Percentiles rank a stretch among this genome's conserved stretches.
Conservation (phyloP, 345 rosid species). For the Euphorbia lathyris region DNA sequence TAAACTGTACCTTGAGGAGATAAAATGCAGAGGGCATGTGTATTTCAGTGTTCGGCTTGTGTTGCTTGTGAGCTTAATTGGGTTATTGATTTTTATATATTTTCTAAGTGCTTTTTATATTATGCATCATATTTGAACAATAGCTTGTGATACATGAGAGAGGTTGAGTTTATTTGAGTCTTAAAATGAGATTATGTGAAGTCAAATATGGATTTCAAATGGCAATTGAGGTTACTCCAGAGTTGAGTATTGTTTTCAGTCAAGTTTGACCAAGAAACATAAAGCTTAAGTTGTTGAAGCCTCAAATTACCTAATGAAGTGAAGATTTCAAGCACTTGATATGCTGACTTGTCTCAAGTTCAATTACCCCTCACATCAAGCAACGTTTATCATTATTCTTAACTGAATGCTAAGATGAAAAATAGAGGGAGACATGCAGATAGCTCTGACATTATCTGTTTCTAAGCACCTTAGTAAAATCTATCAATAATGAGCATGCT, state of each 20-base stretch:
- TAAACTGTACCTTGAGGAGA: neutral
- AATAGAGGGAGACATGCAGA: neutral
- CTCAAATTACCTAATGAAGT: neutral
- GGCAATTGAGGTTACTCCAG: neutral
- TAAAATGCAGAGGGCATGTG: neutral
- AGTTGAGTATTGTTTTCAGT: neutral
- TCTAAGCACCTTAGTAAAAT: neutral
- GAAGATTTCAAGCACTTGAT: neutral
- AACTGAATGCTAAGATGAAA: neutral
- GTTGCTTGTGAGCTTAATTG: neutral
- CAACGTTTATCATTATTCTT: neutral
- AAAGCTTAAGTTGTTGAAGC: neutral
- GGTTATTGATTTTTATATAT: neutral
- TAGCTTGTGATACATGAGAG: neutral
- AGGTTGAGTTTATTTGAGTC: neutral
- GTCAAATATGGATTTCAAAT: neutral
- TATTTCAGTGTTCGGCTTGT: neutral
- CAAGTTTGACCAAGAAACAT: neutral
- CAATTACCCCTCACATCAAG: neutral
- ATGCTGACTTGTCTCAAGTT: neutral
- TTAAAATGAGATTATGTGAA: neutral
- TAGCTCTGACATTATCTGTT: neutral
- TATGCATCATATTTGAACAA: neutral
- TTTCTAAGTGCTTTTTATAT: neutral
- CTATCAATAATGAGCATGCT: neutral